Conservation (phyloP, 768 basidiomycete species). For the Kondoa subrosea region DNA sequence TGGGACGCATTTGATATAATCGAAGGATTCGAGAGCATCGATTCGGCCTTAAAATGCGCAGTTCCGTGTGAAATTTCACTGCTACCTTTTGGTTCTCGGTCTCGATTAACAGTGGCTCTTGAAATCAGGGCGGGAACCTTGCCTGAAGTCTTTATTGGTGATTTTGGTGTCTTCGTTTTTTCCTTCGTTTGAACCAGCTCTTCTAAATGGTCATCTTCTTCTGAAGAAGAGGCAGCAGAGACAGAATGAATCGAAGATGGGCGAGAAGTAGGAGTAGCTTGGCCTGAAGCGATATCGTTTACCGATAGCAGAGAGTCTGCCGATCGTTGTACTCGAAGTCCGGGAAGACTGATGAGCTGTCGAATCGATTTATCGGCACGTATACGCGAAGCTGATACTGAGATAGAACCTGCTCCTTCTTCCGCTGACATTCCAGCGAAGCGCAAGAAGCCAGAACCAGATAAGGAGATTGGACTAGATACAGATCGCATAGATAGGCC, state of each 20-base stretch:
- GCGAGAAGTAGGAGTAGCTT: not conserved
- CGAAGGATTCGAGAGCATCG: not conserved
- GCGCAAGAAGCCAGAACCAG: not conserved
- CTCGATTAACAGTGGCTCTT: not conserved
- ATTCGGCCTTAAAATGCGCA: not conserved
- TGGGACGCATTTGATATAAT: not conserved
- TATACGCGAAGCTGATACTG: not conserved
- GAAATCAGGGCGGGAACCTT: not conserved
- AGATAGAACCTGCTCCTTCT: not conserved
- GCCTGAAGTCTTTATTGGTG: not conserved
- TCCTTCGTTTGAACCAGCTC: not conserved
- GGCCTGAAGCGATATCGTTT: not conserved
- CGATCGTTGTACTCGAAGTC: not conserved
- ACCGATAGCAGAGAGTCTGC: not conserved
- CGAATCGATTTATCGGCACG: not conserved
- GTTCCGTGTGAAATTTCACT: not conserved
- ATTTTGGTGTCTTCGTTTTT: not conserved
- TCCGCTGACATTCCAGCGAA: not conserved
- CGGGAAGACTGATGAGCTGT: not conserved
- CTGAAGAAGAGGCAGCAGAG: not conserved
- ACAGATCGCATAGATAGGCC: not conserved
- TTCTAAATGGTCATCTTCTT: not conserved
- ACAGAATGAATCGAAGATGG: not conserved
- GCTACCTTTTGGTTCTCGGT: not conserved
- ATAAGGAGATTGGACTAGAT: not conserved